Evolutionary conservation across 2,329 filamentous ascomycete species (phyloP), one percentile per base, ranked within the genome.

Genomic region (Colletotrichum tofieldiae): DNA sequence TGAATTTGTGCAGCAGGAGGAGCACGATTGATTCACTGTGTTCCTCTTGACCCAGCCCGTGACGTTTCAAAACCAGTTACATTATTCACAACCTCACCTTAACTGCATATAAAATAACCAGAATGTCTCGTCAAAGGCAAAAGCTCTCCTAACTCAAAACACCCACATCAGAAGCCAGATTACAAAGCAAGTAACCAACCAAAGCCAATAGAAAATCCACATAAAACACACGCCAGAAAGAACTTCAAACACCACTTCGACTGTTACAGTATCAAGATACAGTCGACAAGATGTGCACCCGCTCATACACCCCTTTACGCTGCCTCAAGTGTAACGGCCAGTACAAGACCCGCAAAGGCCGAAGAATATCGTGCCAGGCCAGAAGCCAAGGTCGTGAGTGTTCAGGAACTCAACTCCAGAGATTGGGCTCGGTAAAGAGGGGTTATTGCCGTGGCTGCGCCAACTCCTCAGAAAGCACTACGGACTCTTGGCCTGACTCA

Each of bases 401-500:
- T 39, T 12, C 56, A 5, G 56, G 18, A n/a, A 29, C 9, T n/a
- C 23, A 14, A 5, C 12, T 1, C 9, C 18, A 45, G 39, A 43
- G 56, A 23, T 14, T 29, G 16, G 8, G 39, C 11, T 32, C 39
- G 5, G 39, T n/a, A 12, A 43, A 45, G 26, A 60, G 56, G 18
- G 56, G 56, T 1, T 45, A 45, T 18, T 60, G 56, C 56, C n/a
- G 23, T 20, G 56, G 16, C 35, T 60, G 56, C 26, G 56, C 39
- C 56, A 6, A 60, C 56, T 60, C 56, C 26, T 60, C 56, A 9
- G 20, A 20, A 0, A 26, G 35, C 5, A 23, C 23, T 23, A 58
- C 55, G 6, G 55, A 58, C 37, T 41, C 37, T 20, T 58, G 55
- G 55, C 55, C 55, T 14, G 55, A 58, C n/a, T 58, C 55, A 5